Percentiles rank a stretch among this genome's conserved stretches.
phyloP scores from a whole-genome alignment of 495 filamentous ascomycete genomes.

The Penicillium psychrofluorescens region DNA sequence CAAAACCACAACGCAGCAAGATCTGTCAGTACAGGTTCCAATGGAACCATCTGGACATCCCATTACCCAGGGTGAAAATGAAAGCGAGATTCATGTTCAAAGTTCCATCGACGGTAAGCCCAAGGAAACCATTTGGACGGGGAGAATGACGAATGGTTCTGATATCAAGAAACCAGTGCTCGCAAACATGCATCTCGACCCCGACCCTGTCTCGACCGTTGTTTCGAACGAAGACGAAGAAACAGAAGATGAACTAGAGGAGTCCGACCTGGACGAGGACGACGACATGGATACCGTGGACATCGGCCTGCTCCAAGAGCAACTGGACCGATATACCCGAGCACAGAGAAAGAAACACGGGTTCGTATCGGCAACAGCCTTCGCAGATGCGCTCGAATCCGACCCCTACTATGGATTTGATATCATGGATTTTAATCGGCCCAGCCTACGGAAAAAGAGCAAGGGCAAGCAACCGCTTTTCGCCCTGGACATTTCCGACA shows the following conservation, averaged over 20 bases:
- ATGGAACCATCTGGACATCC: neutral
- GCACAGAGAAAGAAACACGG: conserved; percentile 12
- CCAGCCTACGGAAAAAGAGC: conserved; percentile 44
- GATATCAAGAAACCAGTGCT: conserved; percentile 5
- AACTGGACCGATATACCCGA: conserved; percentile 5
- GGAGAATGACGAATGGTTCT: neutral
- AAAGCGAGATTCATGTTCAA: conserved; percentile 1
- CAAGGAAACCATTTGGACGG: neutral
- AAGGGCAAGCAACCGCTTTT: conserved; percentile 45
- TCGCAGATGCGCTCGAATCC: conserved; percentile 57
- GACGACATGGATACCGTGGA: conserved; percentile 12
- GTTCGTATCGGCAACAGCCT: conserved; percentile 52
- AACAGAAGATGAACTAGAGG: conserved; percentile 19
- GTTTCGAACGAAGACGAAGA: neutral
- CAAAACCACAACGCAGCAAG: neutral
- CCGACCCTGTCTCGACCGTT: neutral
- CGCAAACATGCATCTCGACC: conserved; percentile 12
- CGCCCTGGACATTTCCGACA: conserved; percentile 60
- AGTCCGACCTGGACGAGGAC: conserved; percentile 8
- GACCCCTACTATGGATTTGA: conserved; percentile 71
- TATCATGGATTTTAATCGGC: conserved; percentile 73
- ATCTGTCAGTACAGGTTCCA: neutral
- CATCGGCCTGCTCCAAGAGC: conserved; percentile 11
- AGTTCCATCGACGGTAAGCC: conserved; percentile 6
- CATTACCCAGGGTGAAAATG: neutral